phyloP scores from a whole-genome alignment of 1,284 basidiomycete species.

The Meripilus lineatus region DNA sequence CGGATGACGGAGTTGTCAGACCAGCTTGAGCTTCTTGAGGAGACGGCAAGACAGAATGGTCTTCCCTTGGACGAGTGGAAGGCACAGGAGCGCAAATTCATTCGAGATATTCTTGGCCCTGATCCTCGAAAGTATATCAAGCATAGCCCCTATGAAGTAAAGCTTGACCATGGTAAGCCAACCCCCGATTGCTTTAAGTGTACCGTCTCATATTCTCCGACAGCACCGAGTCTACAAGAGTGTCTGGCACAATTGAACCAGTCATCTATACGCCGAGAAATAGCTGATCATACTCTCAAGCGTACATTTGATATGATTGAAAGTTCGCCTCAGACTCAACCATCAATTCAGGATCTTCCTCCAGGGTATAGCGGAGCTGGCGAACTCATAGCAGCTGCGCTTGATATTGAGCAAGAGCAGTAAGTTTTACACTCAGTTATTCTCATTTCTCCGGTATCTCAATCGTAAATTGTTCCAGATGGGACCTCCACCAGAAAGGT shows the following conservation, averaged over 20 bases:
- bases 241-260: neutral
- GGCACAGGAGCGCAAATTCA: neutral
- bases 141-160: neutral
- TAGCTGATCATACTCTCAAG: neutral
- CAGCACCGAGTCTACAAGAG: neutral
- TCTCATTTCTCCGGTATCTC: neutral
- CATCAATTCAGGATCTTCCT: neutral
- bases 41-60: neutral
- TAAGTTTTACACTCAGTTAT: neutral
- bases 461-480: neutral
- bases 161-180: neutral
- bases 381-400: neutral
- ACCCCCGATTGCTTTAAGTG: neutral
- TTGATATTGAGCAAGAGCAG: neutral
- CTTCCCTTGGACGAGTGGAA: neutral
- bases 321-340: neutral
- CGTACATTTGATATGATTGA: neutral
- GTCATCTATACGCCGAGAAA: neutral
- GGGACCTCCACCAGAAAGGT: neutral
- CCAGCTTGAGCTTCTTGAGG: neutral
- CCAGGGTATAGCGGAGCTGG: neutral
- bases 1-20: neutral
- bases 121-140: neutral
- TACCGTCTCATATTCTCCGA: neutral
- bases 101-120: neutral